Percentiles rank a stretch among this genome's conserved stretches.
These are phyloP conservation scores for Stellera chamaejasme DNA, from an alignment of 345 rosid species.

Conservation along the genomic window DNA sequence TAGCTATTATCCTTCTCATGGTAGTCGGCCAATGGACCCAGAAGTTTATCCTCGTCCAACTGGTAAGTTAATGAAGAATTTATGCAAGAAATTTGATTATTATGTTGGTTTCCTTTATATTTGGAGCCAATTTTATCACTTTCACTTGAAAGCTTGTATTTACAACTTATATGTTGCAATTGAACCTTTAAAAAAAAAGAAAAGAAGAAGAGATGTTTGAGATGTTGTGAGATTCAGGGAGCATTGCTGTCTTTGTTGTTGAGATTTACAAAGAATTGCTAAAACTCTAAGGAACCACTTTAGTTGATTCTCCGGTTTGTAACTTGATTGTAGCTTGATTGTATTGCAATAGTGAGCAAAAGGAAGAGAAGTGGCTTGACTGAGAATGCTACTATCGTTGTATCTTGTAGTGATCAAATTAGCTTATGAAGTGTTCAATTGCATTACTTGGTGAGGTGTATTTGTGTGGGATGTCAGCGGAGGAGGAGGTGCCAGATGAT, in stretches of 20 bases:
- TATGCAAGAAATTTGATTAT: neutral
- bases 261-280: too few species aligned
- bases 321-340: too few species aligned
- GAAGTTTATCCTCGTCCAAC: constrained; percentile 83
- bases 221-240: too few species aligned
- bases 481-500: constrained; percentile 72
- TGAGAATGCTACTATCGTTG: too few species aligned
- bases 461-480: constrained; percentile 77
- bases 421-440: neutral
- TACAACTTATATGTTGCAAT: neutral
- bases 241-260: too few species aligned
- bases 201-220: too few species aligned
- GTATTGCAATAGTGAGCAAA: too few species aligned
- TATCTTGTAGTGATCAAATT: neutral
- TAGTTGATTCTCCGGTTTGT: too few species aligned
- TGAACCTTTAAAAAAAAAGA: neutral
- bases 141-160: neutral
- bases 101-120: neutral
- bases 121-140: neutral
- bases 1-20: constrained; percentile 37
- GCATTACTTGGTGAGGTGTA: constrained; percentile 68
- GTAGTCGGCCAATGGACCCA: constrained; percentile 60
- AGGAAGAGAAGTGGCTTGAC: too few species aligned
- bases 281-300: too few species aligned
- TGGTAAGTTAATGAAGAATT: constrained; percentile 19